These are phyloP conservation scores for Penicillium mononematosum DNA, from an alignment of 495 filamentous ascomycete genomes.

Conservation along the genomic window DNA sequence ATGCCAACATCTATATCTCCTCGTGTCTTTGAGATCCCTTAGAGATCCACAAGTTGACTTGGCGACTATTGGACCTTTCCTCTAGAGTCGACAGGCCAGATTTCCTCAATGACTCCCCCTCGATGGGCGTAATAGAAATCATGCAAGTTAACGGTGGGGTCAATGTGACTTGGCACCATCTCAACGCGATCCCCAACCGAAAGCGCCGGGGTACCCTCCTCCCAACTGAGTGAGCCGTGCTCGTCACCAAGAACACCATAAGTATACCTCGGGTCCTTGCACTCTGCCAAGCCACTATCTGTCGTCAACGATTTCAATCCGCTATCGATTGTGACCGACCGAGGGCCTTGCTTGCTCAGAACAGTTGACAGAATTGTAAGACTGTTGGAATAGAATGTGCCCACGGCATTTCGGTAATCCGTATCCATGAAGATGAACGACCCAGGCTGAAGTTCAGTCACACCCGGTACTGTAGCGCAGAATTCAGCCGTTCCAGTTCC, in stretches of 20 bases:
- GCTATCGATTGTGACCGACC: slow-evolving; percentile 36
- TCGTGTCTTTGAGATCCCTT: not conserved
- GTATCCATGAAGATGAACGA: slow-evolving; percentile 48
- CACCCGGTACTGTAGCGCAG: slow-evolving; percentile 38
- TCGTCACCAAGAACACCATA: slow-evolving; percentile 41
- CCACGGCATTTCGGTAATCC: slow-evolving; percentile 41
- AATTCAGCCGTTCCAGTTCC: slow-evolving; percentile 41
- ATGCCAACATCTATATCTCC: not conserved
- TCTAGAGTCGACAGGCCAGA: slow-evolving; percentile 40
- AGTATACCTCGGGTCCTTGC: slow-evolving; percentile 33
- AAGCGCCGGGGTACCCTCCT: slow-evolving; percentile 25
- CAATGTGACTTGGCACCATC: slow-evolving; percentile 43
- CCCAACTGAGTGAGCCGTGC: slow-evolving; percentile 38
- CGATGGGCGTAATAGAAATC: slow-evolving; percentile 40
- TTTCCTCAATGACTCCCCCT: slow-evolving; percentile 34
- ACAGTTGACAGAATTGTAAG: slow-evolving; percentile 37
- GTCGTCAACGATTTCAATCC: slow-evolving; percentile 42
- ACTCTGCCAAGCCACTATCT: slow-evolving; percentile 40
- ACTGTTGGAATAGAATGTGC: slow-evolving; percentile 38
- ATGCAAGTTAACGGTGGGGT: slow-evolving; percentile 41
- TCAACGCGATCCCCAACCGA: slow-evolving; percentile 36
- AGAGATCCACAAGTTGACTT: not conserved
- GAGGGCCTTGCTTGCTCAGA: slow-evolving; percentile 35
- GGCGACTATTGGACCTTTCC: slow-evolving; percentile 38
- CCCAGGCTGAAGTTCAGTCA: slow-evolving; percentile 41